Base-by-base conservation (phyloP, 139 green algal genomes). In the Picochlorum sp. region DNA sequence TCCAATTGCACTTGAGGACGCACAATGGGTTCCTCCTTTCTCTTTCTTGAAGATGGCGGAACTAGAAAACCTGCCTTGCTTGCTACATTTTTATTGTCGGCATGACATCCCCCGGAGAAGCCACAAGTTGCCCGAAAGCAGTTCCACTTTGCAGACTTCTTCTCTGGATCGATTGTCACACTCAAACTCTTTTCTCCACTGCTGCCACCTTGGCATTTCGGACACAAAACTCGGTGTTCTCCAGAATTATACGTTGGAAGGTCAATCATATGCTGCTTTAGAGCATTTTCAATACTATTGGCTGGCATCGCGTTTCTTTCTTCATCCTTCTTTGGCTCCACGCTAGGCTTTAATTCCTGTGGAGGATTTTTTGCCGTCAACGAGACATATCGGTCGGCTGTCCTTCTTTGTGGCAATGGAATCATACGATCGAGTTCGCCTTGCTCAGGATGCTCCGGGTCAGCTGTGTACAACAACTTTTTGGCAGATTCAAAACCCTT, bases 91-190 rank as follows among this genome's bases (percentile, higher is more conserved):
- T 18, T 23, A 44, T 49, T 65, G 26, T 65, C 34, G 18, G 72
- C 20, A 14, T 57, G 54, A 18, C 72, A 56, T 9, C 23, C 49
- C 2, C 85, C 85, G 55, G 59, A 45, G 44, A 61, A 83, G 20
- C 79, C 81, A 63, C 86, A 92, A 2, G 49, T 86, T 24, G 63
- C 78, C 4, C 86, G 64, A 64, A 79, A 73, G 70, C 86, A 92
- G 31, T 73, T 45, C 75, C 75, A 92, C 24, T 73, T 37, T 23
- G 82, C 83, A 9, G 41, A 47, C 23, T 69, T 62, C 28, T 62
- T 68, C 56, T 70, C 72, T 18, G 72, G 56, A 1, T 71, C 63
- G 14, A 88, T 75, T n/a, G 63, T 66, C 3, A 89, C 60, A 8
- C 45, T 57, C 8, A 88, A 60, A 55, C 54, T 73, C 2, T 45